Percentiles rank a stretch among this genome's conserved stretches.
Conservation (phyloP, 306 rosid genomes). For the Cucurbita maxima region DNA sequence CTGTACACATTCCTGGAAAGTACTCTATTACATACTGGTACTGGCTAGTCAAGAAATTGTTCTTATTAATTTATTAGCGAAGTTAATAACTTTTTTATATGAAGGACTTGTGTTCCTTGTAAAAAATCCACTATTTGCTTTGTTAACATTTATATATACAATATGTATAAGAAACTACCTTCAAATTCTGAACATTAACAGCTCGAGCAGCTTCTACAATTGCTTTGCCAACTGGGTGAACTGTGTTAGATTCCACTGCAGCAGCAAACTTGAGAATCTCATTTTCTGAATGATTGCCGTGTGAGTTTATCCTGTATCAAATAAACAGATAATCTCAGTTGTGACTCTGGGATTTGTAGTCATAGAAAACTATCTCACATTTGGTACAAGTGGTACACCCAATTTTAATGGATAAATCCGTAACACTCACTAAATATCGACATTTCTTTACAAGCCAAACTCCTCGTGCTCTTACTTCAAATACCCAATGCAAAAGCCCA, state of each 20-base stretch:
- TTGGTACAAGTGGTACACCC: background rate
- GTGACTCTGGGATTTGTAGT: background rate
- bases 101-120: background rate
- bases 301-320: constrained; percentile 31
- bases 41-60: background rate
- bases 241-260: constrained; percentile 79
- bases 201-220: constrained; percentile 78
- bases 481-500: background rate
- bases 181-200: constrained; percentile 32
- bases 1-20: background rate
- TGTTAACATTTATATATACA: background rate
- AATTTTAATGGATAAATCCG: background rate
- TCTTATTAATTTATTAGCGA: background rate
- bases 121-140: background rate
- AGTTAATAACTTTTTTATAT: background rate
- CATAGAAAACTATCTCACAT: background rate
- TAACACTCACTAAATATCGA: background rate
- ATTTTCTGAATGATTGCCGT: constrained; percentile 40
- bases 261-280: constrained; percentile 83
- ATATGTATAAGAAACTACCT: constrained; percentile 31
- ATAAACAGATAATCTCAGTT: background rate
- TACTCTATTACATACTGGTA: background rate
- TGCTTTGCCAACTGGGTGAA: constrained; percentile 91
- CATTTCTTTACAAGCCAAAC: background rate
- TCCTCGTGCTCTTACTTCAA: background rate